phyloP scores from a whole-genome alignment of 352 stramenopile species.

The Phytophthora sojae region DNA sequence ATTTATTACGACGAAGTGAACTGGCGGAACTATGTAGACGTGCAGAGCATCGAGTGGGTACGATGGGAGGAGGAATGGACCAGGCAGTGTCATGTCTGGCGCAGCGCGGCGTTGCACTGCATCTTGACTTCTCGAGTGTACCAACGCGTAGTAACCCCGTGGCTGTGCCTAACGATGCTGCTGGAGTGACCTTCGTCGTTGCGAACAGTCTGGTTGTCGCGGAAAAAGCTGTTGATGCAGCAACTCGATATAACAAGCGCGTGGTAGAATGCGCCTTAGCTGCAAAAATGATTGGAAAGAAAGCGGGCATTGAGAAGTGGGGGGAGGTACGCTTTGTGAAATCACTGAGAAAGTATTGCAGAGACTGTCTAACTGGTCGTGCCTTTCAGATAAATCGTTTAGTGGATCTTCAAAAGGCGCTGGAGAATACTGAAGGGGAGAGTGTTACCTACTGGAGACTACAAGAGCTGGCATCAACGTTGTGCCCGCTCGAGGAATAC shows the following conservation, averaged over 20 bases:
- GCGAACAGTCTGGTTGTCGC: slow-evolving; percentile 73
- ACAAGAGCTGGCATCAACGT: slow-evolving; percentile 25
- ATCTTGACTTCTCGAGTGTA: slow-evolving; percentile 63
- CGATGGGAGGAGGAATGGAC: slow-evolving; percentile 88
- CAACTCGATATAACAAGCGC: slow-evolving; percentile 77
- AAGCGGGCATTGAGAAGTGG: slow-evolving; percentile 45
- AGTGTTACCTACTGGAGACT: slow-evolving; percentile 38
- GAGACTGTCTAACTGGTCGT: background rate
- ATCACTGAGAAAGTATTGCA: background rate
- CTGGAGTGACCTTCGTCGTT: slow-evolving; percentile 70
- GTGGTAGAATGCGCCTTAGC: slow-evolving; percentile 82
- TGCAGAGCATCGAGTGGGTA: slow-evolving; percentile 75
- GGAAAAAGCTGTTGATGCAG: slow-evolving; percentile 79
- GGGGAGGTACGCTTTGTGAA: slow-evolving; percentile 38
- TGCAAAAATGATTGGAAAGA: slow-evolving; percentile 72
- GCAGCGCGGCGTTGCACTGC: slow-evolving; percentile 50
- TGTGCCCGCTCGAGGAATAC: slow-evolving; percentile 42
- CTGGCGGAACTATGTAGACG: slow-evolving; percentile 64
- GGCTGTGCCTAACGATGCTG: slow-evolving; percentile 20
- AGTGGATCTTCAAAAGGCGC: slow-evolving; percentile 46
- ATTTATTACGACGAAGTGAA: slow-evolving; percentile 36
- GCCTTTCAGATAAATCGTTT: slow-evolving; percentile 50
- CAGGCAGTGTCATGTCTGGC: slow-evolving; percentile 75
- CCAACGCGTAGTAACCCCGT: slow-evolving; percentile 24
- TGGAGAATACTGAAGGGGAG: slow-evolving; percentile 12